These are phyloP conservation scores for Populus hybrid DNA, from an alignment of 441 rosid species.

Conservation along the genomic window DNA sequence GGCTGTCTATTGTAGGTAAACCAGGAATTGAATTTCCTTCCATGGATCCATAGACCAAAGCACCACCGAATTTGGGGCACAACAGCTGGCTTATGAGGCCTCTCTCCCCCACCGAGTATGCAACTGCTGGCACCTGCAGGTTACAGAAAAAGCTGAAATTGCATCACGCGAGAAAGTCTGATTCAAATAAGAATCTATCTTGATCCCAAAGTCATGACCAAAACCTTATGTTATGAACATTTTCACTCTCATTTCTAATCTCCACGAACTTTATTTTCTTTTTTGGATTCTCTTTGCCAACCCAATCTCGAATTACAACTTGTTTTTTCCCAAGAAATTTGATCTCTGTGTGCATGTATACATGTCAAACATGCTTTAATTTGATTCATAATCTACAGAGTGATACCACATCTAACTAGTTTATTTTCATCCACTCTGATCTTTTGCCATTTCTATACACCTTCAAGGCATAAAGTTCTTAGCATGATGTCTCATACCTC, in stretches of 20 bases:
- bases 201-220: neutral
- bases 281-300: neutral
- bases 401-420: neutral
- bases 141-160: neutral
- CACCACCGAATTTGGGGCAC: constrained; percentile 57
- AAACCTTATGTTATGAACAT: neutral
- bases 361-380: neutral
- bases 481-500: constrained; percentile 33
- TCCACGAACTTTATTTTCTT: no score
- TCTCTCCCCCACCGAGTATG: constrained; percentile 50
- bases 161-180: neutral
- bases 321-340: neutral
- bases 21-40: constrained; percentile 51
- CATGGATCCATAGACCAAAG: constrained; percentile 52
- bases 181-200: neutral
- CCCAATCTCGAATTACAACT: neutral
- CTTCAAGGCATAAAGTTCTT: neutral
- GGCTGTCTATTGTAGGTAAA: constrained; percentile 45
- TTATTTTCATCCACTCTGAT: neutral
- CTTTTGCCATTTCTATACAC: neutral
- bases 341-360: neutral
- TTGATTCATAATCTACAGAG: neutral
- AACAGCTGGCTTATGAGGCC: constrained; percentile 58
- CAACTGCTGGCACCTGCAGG: constrained; percentile 54
- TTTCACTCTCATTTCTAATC: no score